Percentiles rank a stretch among this genome's conserved stretches.
phyloP scores from a whole-genome alignment of 768 basidiomycete genomes.

The Hysterangium stoloniferum region DNA sequence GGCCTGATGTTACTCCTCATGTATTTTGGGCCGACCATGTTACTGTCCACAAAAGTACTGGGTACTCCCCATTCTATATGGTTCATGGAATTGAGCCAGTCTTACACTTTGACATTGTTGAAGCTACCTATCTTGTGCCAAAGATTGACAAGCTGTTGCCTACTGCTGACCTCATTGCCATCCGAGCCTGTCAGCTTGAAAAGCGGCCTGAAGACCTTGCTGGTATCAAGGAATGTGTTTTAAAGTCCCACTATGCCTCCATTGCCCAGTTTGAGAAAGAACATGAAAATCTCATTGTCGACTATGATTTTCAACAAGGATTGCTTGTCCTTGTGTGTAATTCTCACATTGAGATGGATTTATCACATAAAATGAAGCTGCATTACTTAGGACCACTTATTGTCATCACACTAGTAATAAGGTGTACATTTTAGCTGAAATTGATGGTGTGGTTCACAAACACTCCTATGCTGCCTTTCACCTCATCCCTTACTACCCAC shows the following conservation, averaged over 20 bases:
- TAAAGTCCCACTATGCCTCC: neutral
- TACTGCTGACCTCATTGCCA: slow-evolving; percentile 13
- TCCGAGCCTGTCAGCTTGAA: slow-evolving; percentile 9
- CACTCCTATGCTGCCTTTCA: slow-evolving; percentile 17
- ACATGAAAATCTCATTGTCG: neutral
- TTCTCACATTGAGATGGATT: slow-evolving; percentile 10
- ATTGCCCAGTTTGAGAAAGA: slow-evolving; percentile 7
- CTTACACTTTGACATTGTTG: slow-evolving; percentile 25
- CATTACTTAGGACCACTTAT: slow-evolving; percentile 23
- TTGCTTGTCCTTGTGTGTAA: slow-evolving; percentile 20
- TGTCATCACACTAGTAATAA: slow-evolving; percentile 18
- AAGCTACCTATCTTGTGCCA: slow-evolving; percentile 25
- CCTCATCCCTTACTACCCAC: slow-evolving; percentile 19
- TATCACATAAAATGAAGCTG: slow-evolving; percentile 21
- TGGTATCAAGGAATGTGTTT: neutral
- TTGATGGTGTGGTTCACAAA: slow-evolving; percentile 18
- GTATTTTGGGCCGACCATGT: slow-evolving; percentile 22
- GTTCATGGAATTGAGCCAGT: slow-evolving; percentile 25
- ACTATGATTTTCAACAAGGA: neutral
- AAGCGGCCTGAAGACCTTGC: slow-evolving; percentile 3
- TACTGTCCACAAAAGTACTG: slow-evolving; percentile 18
- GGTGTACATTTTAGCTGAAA: slow-evolving; percentile 21
- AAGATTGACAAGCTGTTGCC: slow-evolving; percentile 9
- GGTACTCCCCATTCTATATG: slow-evolving; percentile 26
- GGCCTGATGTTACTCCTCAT: slow-evolving; percentile 8